Evolutionary conservation across 768 basidiomycete species (phyloP).

Genomic region (Kwoniella dendrophila): DNA sequence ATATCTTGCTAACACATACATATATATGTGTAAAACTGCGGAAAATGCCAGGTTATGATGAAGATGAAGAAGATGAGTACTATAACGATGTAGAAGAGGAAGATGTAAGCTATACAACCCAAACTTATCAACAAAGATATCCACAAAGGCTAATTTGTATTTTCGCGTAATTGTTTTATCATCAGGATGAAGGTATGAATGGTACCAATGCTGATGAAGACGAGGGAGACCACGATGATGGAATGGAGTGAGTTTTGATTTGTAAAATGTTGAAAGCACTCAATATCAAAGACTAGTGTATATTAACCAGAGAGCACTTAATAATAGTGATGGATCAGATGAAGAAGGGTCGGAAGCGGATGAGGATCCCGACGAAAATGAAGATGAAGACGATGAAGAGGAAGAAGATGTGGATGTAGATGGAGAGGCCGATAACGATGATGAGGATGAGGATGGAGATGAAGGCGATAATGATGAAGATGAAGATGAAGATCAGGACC

Average conservation of each 20-base stretch:
- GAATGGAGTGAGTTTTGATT: conserved; percentile 25
- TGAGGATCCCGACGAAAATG: background rate
- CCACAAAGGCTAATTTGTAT: background rate
- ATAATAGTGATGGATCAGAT: conserved; percentile 15
- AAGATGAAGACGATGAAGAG: conserved; percentile 55
- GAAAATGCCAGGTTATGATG: conserved; percentile 57
- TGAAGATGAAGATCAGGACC: background rate
- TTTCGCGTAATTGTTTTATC: conserved; percentile 17
- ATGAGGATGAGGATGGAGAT: conserved; percentile 32
- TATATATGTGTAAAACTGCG: conserved; percentile 11
- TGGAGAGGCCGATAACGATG: conserved; percentile 29
- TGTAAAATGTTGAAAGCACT: background rate
- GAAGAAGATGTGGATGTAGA: conserved; percentile 46
- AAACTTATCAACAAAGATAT: background rate
- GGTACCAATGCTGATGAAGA: conserved; percentile 60
- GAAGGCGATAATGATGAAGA: conserved; percentile 51
- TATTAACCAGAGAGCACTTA: background rate
- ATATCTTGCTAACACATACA: background rate
- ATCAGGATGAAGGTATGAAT: conserved; percentile 60
- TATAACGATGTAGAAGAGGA: conserved; percentile 63
- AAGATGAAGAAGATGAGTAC: conserved; percentile 64
- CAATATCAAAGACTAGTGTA: background rate
- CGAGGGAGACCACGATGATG: conserved; percentile 60
- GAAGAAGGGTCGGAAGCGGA: conserved; percentile 21
- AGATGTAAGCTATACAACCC: conserved; percentile 63